Evolutionary conservation across 768 basidiomycete species (phyloP).

Genomic region (Pleurotus cornucopiae): DNA sequence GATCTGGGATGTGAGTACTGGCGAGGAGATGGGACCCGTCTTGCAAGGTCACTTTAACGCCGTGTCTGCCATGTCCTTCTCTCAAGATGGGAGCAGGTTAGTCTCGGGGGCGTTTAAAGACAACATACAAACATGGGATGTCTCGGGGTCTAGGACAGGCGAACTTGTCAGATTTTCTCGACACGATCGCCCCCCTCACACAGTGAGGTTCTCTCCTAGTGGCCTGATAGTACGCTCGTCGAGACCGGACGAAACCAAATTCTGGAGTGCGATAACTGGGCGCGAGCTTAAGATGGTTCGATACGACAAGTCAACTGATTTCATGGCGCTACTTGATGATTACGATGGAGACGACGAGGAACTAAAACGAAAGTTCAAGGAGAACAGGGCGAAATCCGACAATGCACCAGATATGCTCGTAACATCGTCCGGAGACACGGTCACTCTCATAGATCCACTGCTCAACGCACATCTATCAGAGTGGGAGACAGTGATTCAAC

Average conservation of each 20-base stretch:
- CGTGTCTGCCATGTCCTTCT: slow-evolving; percentile 2
- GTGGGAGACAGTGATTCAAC: neutral
- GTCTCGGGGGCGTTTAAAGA: slow-evolving; percentile 4
- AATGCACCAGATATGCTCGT: neutral
- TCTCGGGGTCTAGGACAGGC: neutral
- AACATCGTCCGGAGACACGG: neutral
- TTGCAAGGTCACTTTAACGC: slow-evolving; percentile 1
- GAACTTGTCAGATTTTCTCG: neutral
- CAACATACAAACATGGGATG: slow-evolving; percentile 3
- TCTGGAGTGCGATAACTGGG: neutral
- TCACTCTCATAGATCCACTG: neutral
- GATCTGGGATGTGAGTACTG: slow-evolving; percentile 4
- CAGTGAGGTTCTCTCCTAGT: neutral
- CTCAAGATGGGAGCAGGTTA: neutral
- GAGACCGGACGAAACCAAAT: neutral
- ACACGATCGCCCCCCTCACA: neutral
- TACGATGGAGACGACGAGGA: neutral
- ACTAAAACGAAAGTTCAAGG: neutral
- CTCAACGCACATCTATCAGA: neutral
- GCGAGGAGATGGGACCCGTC: neutral
- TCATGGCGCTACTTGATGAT: neutral
- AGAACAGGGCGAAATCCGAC: neutral
- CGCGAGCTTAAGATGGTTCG: neutral
- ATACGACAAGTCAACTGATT: neutral
- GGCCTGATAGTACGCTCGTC: neutral